Percentiles rank a stretch among this genome's conserved stretches.
These are phyloP conservation scores for Podaxis mareebaensis DNA, from an alignment of 768 basidiomycete species.

Conservation along the genomic window DNA sequence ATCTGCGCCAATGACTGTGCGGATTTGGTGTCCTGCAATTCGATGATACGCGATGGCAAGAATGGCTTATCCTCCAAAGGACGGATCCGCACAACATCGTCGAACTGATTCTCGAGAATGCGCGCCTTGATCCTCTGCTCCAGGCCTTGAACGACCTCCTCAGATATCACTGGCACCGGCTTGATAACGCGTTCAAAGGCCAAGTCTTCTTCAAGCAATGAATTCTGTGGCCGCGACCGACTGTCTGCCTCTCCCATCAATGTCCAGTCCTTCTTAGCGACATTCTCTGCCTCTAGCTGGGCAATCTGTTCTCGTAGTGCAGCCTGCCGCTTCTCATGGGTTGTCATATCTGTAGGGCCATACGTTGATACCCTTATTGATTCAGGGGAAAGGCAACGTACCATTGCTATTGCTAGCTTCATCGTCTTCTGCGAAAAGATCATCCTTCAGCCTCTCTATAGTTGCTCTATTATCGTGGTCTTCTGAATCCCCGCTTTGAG, in stretches of 20 bases:
- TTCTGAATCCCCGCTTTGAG: slow-evolving; percentile 23
- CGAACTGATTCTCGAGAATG: slow-evolving; percentile 82
- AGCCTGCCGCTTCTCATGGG: slow-evolving; percentile 77
- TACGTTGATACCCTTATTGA: neutral
- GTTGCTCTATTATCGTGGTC: slow-evolving; percentile 40
- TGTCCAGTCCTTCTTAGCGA: slow-evolving; percentile 89
- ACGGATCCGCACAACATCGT: slow-evolving; percentile 88
- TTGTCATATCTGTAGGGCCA: slow-evolving; percentile 55
- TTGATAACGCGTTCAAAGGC: slow-evolving; percentile 93
- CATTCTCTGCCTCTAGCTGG: slow-evolving; percentile 81
- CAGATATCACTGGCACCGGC: slow-evolving; percentile 85
- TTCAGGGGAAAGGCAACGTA: slow-evolving; percentile 23
- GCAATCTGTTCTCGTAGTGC: slow-evolving; percentile 78
- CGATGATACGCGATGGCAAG: slow-evolving; percentile 86
- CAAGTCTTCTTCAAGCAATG: slow-evolving; percentile 89
- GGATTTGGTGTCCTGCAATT: slow-evolving; percentile 87
- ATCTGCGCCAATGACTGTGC: slow-evolving; percentile 91
- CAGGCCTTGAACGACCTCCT: slow-evolving; percentile 76
- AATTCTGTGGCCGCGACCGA: slow-evolving; percentile 83
- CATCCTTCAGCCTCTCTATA: slow-evolving; percentile 72
- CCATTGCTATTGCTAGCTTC: slow-evolving; percentile 33
- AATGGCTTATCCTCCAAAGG: slow-evolving; percentile 83
- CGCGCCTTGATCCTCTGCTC: slow-evolving; percentile 91
- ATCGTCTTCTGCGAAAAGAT: slow-evolving; percentile 77
- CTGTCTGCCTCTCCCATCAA: slow-evolving; percentile 89